A percentile compares a stretch with the other conserved stretches of the same genome.
These are phyloP conservation scores for Phialophora chinensis DNA, from an alignment of 2,329 filamentous ascomycete genomes.

Conservation along the genomic window DNA sequence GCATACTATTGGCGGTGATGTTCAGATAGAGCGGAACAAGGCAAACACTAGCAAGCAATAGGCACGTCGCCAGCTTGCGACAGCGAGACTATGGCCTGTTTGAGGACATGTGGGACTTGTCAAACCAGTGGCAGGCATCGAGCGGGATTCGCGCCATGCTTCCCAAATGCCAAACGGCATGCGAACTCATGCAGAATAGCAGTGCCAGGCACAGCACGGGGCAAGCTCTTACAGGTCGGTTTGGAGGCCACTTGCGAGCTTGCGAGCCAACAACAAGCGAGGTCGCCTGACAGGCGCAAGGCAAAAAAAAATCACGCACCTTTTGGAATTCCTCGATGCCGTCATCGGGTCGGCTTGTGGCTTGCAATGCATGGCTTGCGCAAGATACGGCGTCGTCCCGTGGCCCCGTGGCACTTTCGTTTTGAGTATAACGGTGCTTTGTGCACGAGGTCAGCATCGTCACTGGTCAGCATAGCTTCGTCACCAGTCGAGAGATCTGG, in stretches of 20 bases:
- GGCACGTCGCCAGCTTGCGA: constrained; percentile 11
- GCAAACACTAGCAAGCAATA: constrained; percentile 21
- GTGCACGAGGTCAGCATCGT: constrained; percentile 16
- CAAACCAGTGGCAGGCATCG: constrained; percentile 8
- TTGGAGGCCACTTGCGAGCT: constrained; percentile 5
- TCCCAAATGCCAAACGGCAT: constrained; percentile 17
- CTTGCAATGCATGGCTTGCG: constrained; percentile 16
- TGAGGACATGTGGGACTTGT: constrained; percentile 12
- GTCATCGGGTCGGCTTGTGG: constrained; percentile 24
- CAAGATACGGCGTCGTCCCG: constrained; percentile 27
- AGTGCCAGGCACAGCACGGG: constrained; percentile 19
- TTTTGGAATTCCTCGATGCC: constrained; percentile 25
- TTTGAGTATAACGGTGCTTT: constrained; percentile 1
- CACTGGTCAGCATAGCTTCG: constrained; percentile 16
- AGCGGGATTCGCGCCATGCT: constrained; percentile 5
- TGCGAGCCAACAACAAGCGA: constrained; percentile 14
- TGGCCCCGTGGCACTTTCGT: constrained; percentile 14
- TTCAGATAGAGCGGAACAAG: neutral
- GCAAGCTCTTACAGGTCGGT: constrained; percentile 15
- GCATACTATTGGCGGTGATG: constrained; percentile 12
- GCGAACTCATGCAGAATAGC: constrained; percentile 23
- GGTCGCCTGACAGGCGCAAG: constrained; percentile 22
- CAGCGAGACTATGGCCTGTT: constrained; percentile 10
- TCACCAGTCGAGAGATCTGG: constrained; percentile 17
- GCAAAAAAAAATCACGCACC: constrained; percentile 30